These are phyloP conservation scores for Dalbergia cochinchinensis DNA, from an alignment of 306 rosid species.

Conservation along the genomic window DNA sequence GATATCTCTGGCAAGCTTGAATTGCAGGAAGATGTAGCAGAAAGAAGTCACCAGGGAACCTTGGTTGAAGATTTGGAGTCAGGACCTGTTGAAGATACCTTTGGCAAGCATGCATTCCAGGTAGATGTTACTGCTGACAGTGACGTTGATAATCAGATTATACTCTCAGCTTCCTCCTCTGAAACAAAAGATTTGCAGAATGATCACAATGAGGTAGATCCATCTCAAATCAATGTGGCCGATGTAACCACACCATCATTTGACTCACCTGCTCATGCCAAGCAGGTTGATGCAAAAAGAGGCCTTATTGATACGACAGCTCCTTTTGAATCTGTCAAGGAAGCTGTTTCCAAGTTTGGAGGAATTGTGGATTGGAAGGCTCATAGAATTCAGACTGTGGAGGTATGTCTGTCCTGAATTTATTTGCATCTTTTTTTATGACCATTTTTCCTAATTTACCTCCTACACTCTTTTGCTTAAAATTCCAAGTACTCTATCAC, in stretches of 20 bases:
- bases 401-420: constrained; percentile 64
- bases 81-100: constrained; percentile 37
- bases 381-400: constrained; percentile 86
- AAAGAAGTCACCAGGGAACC: constrained; percentile 38
- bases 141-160: constrained; percentile 40
- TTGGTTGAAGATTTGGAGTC: constrained; percentile 46
- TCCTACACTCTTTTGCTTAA: constrained; percentile 21
- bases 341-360: constrained; percentile 97
- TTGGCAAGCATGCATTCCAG: constrained; percentile 41
- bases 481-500: constrained; percentile 40
- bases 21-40: constrained; percentile 49
- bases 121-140: constrained; percentile 38
- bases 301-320: constrained; percentile 85
- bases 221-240: constrained; percentile 43
- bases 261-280: constrained; percentile 54
- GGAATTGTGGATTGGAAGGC: constrained; percentile 99
- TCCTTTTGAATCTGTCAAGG: constrained; percentile 98
- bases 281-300: constrained; percentile 59
- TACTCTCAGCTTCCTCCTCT: constrained; percentile 51
- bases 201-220: constrained; percentile 42
- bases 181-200: constrained; percentile 49
- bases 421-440: constrained; percentile 23
- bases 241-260: constrained; percentile 1
- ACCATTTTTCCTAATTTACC: constrained; percentile 23
- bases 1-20: constrained; percentile 35